Base-by-base conservation (phyloP, 257 asterid species). In the Gentiana straminea region DNA sequence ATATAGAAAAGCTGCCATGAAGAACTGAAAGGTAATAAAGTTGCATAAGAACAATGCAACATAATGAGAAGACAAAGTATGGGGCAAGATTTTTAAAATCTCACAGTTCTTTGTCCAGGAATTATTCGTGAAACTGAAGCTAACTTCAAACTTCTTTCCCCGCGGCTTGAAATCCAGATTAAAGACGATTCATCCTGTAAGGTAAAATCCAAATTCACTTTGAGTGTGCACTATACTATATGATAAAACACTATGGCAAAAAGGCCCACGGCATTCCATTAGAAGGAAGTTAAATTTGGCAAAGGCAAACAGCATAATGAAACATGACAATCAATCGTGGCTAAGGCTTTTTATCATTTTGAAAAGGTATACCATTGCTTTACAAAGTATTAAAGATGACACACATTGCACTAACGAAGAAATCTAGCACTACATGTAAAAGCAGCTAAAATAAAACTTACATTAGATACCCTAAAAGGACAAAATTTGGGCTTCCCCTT, bases 81-180 rank as follows among this genome's bases (percentile, higher is more conserved):
- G 37, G 56, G 58, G 35, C 24, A 50, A 39, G 13, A 52, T 50
- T 2, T 51, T 35, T 35, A 15, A 44, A 49, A 57, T 24, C 89
- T 86, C 70, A 89, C 94, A 64, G 97, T 89, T 82, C 97, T 86
- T 81, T 90, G 96, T 74, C 97, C 94, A 38, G 96, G 93, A 68
- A 86, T 69, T 68, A 89, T 81, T 73, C 90, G 84, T 49, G 93
- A 73, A 53, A 84, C 85, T 33, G 84, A 67, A 67, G 94, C 86
- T 68, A 90, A 68, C 80, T 84, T 90, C 80, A 90, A 84, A 68
- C 49, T 84, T 71, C 84, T 82, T 69, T 90, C 94, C 46, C 94
- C 97, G 4, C 76, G 72, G 76, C 78, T 81, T 62, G 95, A 88
- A 77, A 85, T 79, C 95, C 95, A 88, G 73, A 82, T 75, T 70